Evolutionary conservation across 345 rosid genomes (phyloP).

Genomic region (Clarkia xantiana): DNA sequence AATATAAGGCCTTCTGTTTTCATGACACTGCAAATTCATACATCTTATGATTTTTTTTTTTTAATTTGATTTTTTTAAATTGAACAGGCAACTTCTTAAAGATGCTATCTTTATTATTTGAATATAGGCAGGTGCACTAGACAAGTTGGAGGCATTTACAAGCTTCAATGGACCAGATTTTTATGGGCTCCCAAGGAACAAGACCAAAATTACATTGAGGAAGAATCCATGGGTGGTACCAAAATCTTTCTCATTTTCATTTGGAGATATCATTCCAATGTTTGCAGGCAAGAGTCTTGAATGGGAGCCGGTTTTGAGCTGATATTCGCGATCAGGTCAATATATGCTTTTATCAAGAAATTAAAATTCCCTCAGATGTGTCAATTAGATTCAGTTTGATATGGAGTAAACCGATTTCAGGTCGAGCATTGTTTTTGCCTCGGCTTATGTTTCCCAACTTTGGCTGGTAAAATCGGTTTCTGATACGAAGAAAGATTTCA

Average conservation of each 20-base stretch:
- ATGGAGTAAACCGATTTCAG: too few relatives aligned
- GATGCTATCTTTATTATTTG: not conserved
- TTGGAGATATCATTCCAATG: conserved; percentile 81
- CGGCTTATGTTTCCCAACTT: too few relatives aligned
- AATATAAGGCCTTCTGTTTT: not conserved
- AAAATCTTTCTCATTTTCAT: conserved; percentile 43
- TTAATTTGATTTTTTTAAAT: too few relatives aligned
- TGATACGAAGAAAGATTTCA: too few relatives aligned
- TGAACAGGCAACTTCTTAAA: not conserved
- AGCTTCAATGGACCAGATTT: conserved; percentile 94
- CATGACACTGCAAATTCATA: too few relatives aligned
- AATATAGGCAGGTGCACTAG: conserved; percentile 70
- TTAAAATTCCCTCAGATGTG: too few relatives aligned
- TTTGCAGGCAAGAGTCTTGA: conserved; percentile 48
- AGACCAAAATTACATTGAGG: conserved; percentile 47
- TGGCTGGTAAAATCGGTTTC: too few relatives aligned
- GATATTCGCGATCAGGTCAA: not conserved
- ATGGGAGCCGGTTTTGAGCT: conserved; percentile 7
- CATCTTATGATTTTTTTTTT: not conserved
- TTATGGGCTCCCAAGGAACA: conserved; percentile 84
- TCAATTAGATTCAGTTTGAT: too few relatives aligned
- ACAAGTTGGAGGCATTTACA: conserved; percentile 83
- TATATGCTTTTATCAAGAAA: too few relatives aligned
- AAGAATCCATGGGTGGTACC: conserved; percentile 71
- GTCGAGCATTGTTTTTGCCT: too few relatives aligned